phyloP scores from a whole-genome alignment of 1,139 yeast species.

The Candida sanyaensis region DNA sequence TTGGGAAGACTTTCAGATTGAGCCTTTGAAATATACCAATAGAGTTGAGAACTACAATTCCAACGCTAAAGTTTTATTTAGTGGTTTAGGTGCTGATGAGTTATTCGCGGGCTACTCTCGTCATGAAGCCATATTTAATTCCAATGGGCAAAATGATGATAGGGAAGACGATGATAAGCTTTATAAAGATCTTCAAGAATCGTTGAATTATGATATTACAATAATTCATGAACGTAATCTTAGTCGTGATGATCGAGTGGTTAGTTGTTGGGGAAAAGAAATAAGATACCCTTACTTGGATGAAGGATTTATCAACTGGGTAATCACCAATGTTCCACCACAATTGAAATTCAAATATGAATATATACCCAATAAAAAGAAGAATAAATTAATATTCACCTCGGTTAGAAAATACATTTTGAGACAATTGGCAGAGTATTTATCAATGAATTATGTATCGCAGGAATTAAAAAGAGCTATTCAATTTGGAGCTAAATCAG shows the following conservation, averaged over 20 bases:
- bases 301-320: conserved; percentile 55
- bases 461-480: conserved; percentile 90
- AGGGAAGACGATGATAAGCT: conserved; percentile 20
- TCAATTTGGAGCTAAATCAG: conserved; percentile 94
- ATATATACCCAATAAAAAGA: conserved; percentile 33
- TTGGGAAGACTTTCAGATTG: conserved; percentile 24
- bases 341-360: conserved; percentile 45
- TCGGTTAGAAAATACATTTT: conserved; percentile 61
- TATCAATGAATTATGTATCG: conserved; percentile 59
- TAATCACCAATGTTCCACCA: conserved; percentile 50
- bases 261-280: conserved; percentile 86
- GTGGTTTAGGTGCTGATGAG: conserved; percentile 99
- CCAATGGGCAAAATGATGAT: conserved; percentile 19
- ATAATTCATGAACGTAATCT: conserved; percentile 78
- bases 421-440: conserved; percentile 56
- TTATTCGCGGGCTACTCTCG: conserved; percentile 89
- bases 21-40: conserved; percentile 15
- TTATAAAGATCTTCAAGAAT: conserved; percentile 36
- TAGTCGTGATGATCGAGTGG: conserved; percentile 89
- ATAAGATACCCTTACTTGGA: conserved; percentile 87
- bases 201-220: conserved; percentile 67
- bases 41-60: conserved; percentile 38
- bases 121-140: conserved; percentile 56
- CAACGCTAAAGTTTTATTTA: conserved; percentile 67
- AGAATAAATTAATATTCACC: conserved; percentile 23